Conservation (phyloP, 768 basidiomycete genomes). For the Leccinum olivaceopallidum region DNA sequence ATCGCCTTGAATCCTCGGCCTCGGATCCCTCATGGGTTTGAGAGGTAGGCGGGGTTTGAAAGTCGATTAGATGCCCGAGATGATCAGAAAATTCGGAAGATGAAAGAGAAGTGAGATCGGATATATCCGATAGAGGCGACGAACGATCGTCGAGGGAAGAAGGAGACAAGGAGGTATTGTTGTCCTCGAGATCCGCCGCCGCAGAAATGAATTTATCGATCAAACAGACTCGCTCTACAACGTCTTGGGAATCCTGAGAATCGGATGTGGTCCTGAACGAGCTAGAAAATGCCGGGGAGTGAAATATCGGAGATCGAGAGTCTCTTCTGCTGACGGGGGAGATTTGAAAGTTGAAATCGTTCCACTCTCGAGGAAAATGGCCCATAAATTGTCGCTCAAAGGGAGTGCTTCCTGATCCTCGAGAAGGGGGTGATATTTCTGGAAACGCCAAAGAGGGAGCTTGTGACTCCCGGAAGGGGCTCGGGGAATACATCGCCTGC, state of each 20-base stretch:
- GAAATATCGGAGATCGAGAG: neutral
- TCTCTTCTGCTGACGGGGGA: conserved; percentile 26
- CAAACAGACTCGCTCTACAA: conserved; percentile 22
- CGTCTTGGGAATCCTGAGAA: conserved; percentile 11
- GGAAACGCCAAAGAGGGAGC: conserved; percentile 20
- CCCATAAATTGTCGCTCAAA: conserved; percentile 32
- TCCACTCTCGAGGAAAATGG: conserved; percentile 24
- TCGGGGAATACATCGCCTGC: conserved; percentile 28
- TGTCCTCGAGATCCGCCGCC: conserved; percentile 12
- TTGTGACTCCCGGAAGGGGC: conserved; percentile 24
- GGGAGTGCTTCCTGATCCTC: conserved; percentile 26
- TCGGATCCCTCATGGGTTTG: conserved; percentile 5
- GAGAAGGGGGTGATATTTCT: conserved; percentile 31
- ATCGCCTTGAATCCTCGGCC: neutral
- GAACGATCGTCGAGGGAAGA: conserved; percentile 14
- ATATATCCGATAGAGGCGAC: conserved; percentile 30
- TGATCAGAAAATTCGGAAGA: conserved; percentile 20
- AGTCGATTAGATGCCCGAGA: conserved; percentile 2
- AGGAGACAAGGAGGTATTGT: neutral
- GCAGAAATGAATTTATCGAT: conserved; percentile 32
- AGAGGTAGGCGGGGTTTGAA: conserved; percentile 23
- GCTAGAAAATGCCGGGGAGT: conserved; percentile 11
- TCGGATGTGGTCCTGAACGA: neutral
- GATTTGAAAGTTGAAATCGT: conserved; percentile 12
- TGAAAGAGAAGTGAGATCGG: conserved; percentile 32